Percentiles rank a stretch among this genome's conserved stretches.
These are phyloP conservation scores for Elsinoe australis DNA, from an alignment of 2,329 filamentous ascomycete genomes.

Conservation along the genomic window DNA sequence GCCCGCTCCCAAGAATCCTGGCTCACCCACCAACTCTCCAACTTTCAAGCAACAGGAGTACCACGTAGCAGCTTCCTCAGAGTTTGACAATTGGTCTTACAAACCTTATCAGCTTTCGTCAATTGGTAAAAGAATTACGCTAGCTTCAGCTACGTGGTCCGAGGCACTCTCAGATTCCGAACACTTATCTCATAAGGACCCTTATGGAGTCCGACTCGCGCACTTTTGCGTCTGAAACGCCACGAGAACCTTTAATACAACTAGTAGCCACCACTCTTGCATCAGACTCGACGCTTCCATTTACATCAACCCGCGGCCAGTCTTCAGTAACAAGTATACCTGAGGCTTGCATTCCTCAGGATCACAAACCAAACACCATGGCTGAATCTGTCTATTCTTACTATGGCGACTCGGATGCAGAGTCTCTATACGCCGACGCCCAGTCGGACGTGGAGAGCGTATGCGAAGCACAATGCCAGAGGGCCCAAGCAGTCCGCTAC, in stretches of 20 bases:
- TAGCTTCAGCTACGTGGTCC: slow-evolving; percentile 13
- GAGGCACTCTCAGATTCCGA: slow-evolving; percentile 5
- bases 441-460: slow-evolving; percentile 14
- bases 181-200: slow-evolving; percentile 6
- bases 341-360: neutral
- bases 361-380: slow-evolving; percentile 11
- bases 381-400: slow-evolving; percentile 12
- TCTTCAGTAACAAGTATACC: slow-evolving; percentile 8
- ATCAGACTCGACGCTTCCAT: slow-evolving; percentile 1
- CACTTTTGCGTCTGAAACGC: slow-evolving; percentile 9
- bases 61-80: slow-evolving; percentile 9
- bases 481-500: slow-evolving; percentile 12
- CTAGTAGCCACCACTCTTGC: slow-evolving; percentile 13
- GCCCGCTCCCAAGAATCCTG: slow-evolving; percentile 6
- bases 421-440: slow-evolving; percentile 7
- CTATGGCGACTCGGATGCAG: slow-evolving; percentile 14
- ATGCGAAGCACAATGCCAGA: slow-evolving; percentile 10
- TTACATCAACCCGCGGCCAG: neutral
- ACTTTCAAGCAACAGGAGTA: too few relatives aligned
- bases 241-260: slow-evolving; percentile 16
- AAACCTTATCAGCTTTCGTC: neutral
- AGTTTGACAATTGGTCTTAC: neutral
- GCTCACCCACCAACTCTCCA: slow-evolving; percentile 6
- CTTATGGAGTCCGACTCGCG: slow-evolving; percentile 11
- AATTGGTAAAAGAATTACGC: slow-evolving; percentile 3